Percentiles rank a stretch among this genome's conserved stretches.
phyloP scores from a whole-genome alignment of 345 rosid genomes.

The Heritiera fomes region DNA sequence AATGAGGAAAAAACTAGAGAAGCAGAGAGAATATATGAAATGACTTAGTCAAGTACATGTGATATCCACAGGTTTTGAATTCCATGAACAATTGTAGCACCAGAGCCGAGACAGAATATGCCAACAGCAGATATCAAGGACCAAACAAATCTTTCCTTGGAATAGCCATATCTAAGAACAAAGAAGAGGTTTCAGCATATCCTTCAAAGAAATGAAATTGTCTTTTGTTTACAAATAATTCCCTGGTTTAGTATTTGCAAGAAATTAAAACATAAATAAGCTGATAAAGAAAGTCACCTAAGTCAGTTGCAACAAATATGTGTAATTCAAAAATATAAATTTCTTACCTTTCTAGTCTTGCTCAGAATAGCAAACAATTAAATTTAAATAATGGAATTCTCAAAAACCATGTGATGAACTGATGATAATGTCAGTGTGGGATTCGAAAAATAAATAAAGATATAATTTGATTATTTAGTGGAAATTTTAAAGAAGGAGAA shows the following conservation, averaged over 20 bases:
- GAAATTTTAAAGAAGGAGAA: conserved; percentile 1
- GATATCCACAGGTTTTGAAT: conserved; percentile 86
- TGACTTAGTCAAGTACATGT: conserved; percentile 44
- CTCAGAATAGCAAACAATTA: neutral
- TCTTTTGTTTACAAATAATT: conserved; percentile 11
- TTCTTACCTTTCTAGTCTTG: neutral
- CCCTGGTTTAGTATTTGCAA: neutral
- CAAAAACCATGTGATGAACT: neutral
- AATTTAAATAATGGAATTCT: neutral
- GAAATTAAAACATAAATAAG: neutral
- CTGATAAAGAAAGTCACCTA: neutral
- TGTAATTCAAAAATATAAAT: neutral
- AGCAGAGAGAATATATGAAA: conserved; percentile 5
- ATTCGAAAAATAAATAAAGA: neutral
- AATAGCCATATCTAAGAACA: conserved; percentile 84
- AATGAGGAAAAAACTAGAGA: conserved; percentile 17
- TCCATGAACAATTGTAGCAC: conserved; percentile 96
- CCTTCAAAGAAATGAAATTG: conserved; percentile 16
- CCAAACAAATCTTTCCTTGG: conserved; percentile 99
- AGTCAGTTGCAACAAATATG: neutral
- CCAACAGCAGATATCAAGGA: conserved; percentile 99
- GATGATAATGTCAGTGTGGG: neutral
- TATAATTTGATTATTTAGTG: neutral
- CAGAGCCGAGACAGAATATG: conserved; percentile 97
- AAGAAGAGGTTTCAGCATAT: conserved; percentile 27